Conservation (phyloP, 805 yeast genomes). For the Pichia ethanolica region DNA sequence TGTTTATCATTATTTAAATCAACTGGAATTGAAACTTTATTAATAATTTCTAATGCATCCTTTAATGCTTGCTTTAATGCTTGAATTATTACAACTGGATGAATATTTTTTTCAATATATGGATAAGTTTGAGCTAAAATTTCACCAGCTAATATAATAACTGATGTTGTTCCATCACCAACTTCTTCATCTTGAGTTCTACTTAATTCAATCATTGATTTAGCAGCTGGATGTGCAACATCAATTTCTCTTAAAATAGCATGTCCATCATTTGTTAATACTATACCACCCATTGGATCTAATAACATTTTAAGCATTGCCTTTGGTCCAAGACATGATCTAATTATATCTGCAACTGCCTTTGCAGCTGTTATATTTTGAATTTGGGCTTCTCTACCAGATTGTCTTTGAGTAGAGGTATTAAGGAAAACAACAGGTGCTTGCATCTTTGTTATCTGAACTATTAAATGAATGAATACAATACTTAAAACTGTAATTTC, state of each 20-base stretch:
- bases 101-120: conserved; percentile 88
- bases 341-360: conserved; percentile 94
- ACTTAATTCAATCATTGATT: conserved; percentile 93
- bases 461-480: not conserved
- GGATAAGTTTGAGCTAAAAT: conserved; percentile 93
- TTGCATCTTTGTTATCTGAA: conserved; percentile 41
- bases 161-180: conserved; percentile 87
- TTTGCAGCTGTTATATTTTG: conserved; percentile 99
- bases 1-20: conserved; percentile 80
- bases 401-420: conserved; percentile 86
- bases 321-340: conserved; percentile 98
- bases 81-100: conserved; percentile 92
- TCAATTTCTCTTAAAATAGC: conserved; percentile 96
- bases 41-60: conserved; percentile 86
- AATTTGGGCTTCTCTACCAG: conserved; percentile 95
- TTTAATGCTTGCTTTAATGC: conserved; percentile 86
- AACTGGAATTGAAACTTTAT: conserved; percentile 74
- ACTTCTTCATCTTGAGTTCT: conserved; percentile 98
- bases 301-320: conserved; percentile 97
- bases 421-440: conserved; percentile 83
- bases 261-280: conserved; percentile 96
- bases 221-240: conserved; percentile 98
- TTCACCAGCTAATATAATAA: conserved; percentile 94
- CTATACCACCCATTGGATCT: conserved; percentile 96
- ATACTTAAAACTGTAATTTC: too few species aligned